These are phyloP conservation scores for Amaranthus cruentus DNA, from an alignment of 148 eudicot species.

Conservation along the genomic window DNA sequence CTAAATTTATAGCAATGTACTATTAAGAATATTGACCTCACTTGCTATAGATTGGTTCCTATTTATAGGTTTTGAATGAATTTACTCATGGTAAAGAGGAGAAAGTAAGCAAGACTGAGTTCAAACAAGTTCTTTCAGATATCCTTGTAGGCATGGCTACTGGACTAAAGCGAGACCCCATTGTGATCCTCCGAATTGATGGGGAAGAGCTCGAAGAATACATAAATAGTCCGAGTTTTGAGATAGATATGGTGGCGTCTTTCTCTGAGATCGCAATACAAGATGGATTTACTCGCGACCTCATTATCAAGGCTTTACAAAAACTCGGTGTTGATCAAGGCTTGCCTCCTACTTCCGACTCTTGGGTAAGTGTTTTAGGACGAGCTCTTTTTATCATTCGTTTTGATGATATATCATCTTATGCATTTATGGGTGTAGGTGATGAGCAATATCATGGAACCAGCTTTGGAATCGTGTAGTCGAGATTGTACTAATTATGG, in stretches of 20 bases:
- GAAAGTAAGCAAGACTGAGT: constrained; percentile 70
- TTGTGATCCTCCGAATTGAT: constrained; percentile 85
- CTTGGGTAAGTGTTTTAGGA: constrained; percentile 53
- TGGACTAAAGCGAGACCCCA: constrained; percentile 81
- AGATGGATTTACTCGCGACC: constrained; percentile 40
- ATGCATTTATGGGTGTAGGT: constrained; percentile 35
- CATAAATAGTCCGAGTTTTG: constrained; percentile 45
- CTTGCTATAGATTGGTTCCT: background rate
- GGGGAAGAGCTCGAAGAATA: constrained; percentile 79
- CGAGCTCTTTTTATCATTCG: background rate
- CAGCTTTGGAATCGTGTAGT: constrained; percentile 40
- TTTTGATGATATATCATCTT: background rate
- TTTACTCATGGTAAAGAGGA: constrained; percentile 75
- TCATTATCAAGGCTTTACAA: constrained; percentile 57
- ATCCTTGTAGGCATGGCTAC: constrained; percentile 89
- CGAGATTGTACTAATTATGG: constrained; percentile 16
- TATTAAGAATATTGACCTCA: background rate
- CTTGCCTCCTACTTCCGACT: constrained; percentile 77
- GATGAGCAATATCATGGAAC: constrained; percentile 57
- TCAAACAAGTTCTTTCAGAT: constrained; percentile 77
- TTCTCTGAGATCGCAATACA: constrained; percentile 49
- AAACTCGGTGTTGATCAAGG: constrained; percentile 83
- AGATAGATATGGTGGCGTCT: constrained; percentile 48
- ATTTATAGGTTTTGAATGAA: constrained; percentile 61
- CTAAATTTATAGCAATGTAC: background rate